A percentile compares a stretch with the other conserved stretches of the same genome.
These are phyloP conservation scores for Syncephalastrum monosporum DNA, from an alignment of 371 early-diverging fungal species.

Conservation along the genomic window DNA sequence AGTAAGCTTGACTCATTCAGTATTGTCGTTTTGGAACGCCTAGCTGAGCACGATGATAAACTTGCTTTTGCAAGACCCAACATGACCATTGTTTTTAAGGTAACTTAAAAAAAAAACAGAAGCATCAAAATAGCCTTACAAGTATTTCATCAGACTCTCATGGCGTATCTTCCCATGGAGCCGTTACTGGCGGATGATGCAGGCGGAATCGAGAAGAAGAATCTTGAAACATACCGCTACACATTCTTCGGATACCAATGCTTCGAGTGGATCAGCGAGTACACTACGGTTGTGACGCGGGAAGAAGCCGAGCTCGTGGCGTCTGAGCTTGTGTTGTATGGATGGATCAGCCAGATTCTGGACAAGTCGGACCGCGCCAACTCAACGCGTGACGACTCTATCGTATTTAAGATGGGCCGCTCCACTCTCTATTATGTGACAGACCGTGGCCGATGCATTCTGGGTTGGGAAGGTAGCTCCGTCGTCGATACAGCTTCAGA, in stretches of 20 bases:
- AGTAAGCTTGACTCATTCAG: slow-evolving; percentile 20
- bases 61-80: slow-evolving; percentile 47
- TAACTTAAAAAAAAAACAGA: not conserved
- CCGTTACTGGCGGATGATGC: slow-evolving; percentile 40
- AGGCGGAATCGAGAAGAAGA: slow-evolving; percentile 30
- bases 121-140: no score
- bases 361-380: slow-evolving; percentile 42
- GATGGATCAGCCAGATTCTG: slow-evolving; percentile 55
- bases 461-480: slow-evolving; percentile 46
- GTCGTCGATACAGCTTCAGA: not conserved
- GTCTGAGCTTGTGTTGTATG: slow-evolving; percentile 52
- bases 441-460: slow-evolving; percentile 45
- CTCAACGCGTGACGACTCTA: slow-evolving; percentile 21
- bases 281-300: slow-evolving; percentile 55
- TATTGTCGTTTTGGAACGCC: slow-evolving; percentile 34
- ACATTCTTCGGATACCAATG: slow-evolving; percentile 41
- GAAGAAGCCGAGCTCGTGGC: slow-evolving; percentile 60
- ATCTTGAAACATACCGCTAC: slow-evolving; percentile 22
- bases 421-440: slow-evolving; percentile 62
- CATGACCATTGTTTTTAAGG: slow-evolving; percentile 53
- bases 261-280: slow-evolving; percentile 63
- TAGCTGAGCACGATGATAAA: slow-evolving; percentile 36
- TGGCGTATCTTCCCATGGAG: slow-evolving; percentile 44
- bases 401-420: slow-evolving; percentile 42
- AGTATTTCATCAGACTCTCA: slow-evolving; percentile 37